Conservation (phyloP, 176 grass and related monocot genomes). For the Saccharum officinarum region DNA sequence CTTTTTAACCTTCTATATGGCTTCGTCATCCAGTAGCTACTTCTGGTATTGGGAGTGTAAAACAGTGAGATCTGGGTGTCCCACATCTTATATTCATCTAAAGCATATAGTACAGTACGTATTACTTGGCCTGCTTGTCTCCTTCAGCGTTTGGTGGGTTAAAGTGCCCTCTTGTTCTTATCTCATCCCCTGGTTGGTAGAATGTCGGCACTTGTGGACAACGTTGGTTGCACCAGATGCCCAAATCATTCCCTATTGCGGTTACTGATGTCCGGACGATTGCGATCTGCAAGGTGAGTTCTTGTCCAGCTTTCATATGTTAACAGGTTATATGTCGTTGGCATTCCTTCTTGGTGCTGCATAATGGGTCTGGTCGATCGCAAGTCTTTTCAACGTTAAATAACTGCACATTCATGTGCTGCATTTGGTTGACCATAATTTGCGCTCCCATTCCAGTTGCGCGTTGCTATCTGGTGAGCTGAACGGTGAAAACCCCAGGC, state of each 20-base stretch:
- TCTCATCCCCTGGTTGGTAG: slow-evolving; percentile 30
- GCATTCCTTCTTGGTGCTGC: background rate
- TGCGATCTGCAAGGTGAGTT: background rate
- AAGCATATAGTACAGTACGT: slow-evolving; percentile 19
- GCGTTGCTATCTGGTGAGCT: background rate
- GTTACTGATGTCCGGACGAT: slow-evolving; percentile 10
- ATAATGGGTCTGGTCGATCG: background rate
- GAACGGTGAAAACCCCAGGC: background rate
- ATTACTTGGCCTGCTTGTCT: slow-evolving; percentile 32
- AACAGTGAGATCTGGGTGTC: slow-evolving; percentile 4
- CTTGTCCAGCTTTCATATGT: background rate
- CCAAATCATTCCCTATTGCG: slow-evolving; percentile 9
- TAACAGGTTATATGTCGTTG: too few relatives aligned
- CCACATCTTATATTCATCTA: slow-evolving; percentile 31
- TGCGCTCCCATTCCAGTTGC: background rate
- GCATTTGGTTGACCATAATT: background rate
- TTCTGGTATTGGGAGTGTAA: slow-evolving; percentile 29
- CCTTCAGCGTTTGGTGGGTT: slow-evolving; percentile 17
- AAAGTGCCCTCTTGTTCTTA: slow-evolving; percentile 28
- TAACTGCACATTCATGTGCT: background rate
- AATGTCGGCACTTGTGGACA: slow-evolving; percentile 13
- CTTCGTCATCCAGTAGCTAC: background rate
- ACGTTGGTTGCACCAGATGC: slow-evolving; percentile 19
- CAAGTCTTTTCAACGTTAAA: background rate
- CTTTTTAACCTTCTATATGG: slow-evolving; percentile 10